Base-by-base conservation (phyloP, 2,329 filamentous ascomycete genomes). In the Scedosporium dehoogii region DNA sequence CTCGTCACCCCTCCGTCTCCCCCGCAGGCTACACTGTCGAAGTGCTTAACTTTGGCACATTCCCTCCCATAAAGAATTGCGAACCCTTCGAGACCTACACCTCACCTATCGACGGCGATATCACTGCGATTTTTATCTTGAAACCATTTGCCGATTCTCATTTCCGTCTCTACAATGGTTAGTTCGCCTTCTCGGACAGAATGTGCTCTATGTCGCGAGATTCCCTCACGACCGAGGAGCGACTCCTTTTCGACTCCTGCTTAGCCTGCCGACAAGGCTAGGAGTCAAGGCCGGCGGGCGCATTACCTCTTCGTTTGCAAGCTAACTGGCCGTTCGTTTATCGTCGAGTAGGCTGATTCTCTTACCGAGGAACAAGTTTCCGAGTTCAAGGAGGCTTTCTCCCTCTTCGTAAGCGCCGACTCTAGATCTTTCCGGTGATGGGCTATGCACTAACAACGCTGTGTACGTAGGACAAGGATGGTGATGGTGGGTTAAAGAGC, bases 321-420 rank as follows among this genome's bases (percentile, higher is more conserved):
- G 44, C n/a, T 21, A 48, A 48, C 44, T 21, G 14, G 21, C 44
- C 6, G 44, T 18, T 7, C 44, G 6, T 48, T 48, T n/a, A 48
- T 59, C 16, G 41, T 60, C 41, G 46, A 62, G 62, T 76, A 97
- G 93, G 93, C 93, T 77, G 94, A 99, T 78, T 93, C 93, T 78
- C 89, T 99, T 74, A 97, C 94, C 72, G 94, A 99, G 85, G 94
- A 99, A 83, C 94, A 99, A 86, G 94, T 99, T 77, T 97, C 94
- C 76, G 94, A 99, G 83, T 99, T 97, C 85, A 99, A 97, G 90
- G 94, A 99, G 83, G 94, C 94, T 62, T 99, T 99, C 82, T 99
- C 94, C 77, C 91, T 99, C 69, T 99, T 99, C 80, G 94, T 99
- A 88, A 88, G 94, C 79, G 25, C 56, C 53, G 7, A 51, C 14